Percentiles rank a stretch among this genome's conserved stretches.
phyloP scores from a whole-genome alignment of 148 eudicot species.

The Limonium bicolor region DNA sequence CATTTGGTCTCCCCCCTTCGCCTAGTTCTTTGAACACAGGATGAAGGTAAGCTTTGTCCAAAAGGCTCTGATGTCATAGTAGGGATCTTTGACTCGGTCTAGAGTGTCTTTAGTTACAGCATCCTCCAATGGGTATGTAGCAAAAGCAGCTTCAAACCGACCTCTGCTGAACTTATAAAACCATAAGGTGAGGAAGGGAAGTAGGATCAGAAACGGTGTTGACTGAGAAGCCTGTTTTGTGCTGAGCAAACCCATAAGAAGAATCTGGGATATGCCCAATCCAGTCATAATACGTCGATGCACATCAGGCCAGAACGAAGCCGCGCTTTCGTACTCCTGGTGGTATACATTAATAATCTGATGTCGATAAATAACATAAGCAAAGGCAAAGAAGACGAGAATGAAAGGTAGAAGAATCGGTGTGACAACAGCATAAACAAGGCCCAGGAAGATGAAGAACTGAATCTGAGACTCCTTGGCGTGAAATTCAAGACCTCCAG shows the following conservation, averaged over 20 bases:
- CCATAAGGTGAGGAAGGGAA: constrained; percentile 64
- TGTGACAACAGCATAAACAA: constrained; percentile 69
- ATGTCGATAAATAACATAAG: constrained; percentile 51
- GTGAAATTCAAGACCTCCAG: constrained; percentile 63
- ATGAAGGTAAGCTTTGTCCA: constrained; percentile 63
- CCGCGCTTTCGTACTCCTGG: constrained; percentile 92
- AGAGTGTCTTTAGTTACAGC: constrained; percentile 94
- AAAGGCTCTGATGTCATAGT: constrained; percentile 61
- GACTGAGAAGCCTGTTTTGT: constrained; percentile 59
- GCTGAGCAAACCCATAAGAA: constrained; percentile 74
- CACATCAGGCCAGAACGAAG: constrained; percentile 98
- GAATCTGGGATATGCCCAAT: constrained; percentile 68
- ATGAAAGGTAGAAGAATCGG: constrained; percentile 69
- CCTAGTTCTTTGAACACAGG: constrained; percentile 44
- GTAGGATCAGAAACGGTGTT: constrained; percentile 70
- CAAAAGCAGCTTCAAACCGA: constrained; percentile 78
- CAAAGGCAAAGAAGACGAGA: constrained; percentile 57
- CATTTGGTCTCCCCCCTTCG: too few species aligned
- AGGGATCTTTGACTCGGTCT: constrained; percentile 76
- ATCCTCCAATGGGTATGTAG: constrained; percentile 74
- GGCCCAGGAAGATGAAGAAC: constrained; percentile 53
- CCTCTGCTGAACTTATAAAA: constrained; percentile 77
- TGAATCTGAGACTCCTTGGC: constrained; percentile 78
- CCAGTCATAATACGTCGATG: constrained; percentile 67
- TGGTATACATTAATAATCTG: constrained; percentile 93